Conservation (phyloP, 495 filamentous ascomycete species). For the Daldinia decipiens region DNA sequence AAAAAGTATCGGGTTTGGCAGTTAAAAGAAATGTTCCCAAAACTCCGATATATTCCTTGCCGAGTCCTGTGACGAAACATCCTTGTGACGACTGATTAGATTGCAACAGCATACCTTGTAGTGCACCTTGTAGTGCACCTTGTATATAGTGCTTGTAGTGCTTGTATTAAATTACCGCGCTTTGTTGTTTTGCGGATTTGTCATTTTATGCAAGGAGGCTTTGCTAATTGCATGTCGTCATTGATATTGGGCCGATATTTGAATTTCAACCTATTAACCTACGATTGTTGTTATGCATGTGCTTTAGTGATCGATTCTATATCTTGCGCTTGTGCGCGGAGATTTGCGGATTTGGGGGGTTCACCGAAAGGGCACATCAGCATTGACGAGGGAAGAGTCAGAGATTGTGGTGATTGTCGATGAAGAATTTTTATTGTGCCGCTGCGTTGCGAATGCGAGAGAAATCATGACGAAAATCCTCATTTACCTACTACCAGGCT, state of each 20-base stretch:
- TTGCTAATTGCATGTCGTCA: conserved; percentile 29
- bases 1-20: conserved; percentile 15
- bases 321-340: conserved; percentile 24
- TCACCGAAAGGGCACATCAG: conserved; percentile 1
- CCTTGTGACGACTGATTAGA: conserved; percentile 28
- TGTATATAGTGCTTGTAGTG: no score
- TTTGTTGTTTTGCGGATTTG: conserved; percentile 25
- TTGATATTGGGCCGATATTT: neutral
- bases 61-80: conserved; percentile 18
- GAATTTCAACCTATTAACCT: neutral
- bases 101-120: neutral
- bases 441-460: conserved; percentile 6
- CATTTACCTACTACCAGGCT: no score
- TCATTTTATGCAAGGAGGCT: conserved; percentile 34
- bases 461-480: conserved; percentile 17
- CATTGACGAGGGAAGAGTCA: conserved; percentile 28
- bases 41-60: conserved; percentile 18
- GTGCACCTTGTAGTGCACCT: neutral
- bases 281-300: conserved; percentile 26
- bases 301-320: conserved; percentile 24
- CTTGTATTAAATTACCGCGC: conserved; percentile 6
- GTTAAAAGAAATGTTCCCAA: conserved; percentile 6
- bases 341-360: conserved; percentile 18
- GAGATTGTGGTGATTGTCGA: conserved; percentile 17
- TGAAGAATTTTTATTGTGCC: neutral